A percentile compares a stretch with the other conserved stretches of the same genome.
Evolutionary conservation across 139 green algal species (phyloP).

Genomic region (Picochlorum sp.): DNA sequence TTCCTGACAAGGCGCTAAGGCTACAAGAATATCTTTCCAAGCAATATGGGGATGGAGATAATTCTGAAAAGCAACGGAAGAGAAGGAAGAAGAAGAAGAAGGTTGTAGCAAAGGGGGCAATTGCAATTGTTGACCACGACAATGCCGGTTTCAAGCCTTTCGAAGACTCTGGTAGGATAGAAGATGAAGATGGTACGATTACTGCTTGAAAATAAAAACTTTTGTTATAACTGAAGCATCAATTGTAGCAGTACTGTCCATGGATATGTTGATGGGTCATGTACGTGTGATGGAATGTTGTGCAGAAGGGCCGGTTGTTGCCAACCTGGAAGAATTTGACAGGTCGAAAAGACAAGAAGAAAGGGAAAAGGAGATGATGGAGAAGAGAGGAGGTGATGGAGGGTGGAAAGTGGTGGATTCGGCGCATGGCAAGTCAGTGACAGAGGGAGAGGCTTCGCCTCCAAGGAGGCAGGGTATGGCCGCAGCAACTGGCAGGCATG

Average conservation of each 20-base stretch:
- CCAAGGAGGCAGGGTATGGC: constrained; percentile 8
- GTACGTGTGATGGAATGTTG: neutral
- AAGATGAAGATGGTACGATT: constrained; percentile 26
- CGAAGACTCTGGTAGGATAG: constrained; percentile 22
- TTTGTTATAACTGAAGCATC: no score
- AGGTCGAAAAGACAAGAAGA: constrained; percentile 24
- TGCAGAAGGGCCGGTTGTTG: constrained; percentile 49
- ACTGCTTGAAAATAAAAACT: no score
- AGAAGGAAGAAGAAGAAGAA: constrained; percentile 39
- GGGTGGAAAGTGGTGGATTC: neutral
- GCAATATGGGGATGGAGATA: constrained; percentile 10
- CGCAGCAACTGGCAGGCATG: constrained; percentile 1
- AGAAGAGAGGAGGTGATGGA: neutral
- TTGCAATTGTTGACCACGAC: constrained; percentile 57
- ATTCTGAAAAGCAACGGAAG: constrained; percentile 7
- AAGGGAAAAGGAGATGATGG: constrained; percentile 20
- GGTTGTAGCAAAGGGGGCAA: neutral
- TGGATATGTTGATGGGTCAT: no score
- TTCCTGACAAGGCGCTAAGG: constrained; percentile 7
- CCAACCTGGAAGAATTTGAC: constrained; percentile 53
- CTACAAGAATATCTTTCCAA: constrained; percentile 14
- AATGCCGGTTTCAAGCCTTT: constrained; percentile 25
- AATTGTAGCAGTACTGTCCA: no score
- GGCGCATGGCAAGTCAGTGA: neutral
- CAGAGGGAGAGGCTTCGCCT: constrained; percentile 17